phyloP scores from a whole-genome alignment of 1,139 yeast species.

The Pichia sp. region DNA sequence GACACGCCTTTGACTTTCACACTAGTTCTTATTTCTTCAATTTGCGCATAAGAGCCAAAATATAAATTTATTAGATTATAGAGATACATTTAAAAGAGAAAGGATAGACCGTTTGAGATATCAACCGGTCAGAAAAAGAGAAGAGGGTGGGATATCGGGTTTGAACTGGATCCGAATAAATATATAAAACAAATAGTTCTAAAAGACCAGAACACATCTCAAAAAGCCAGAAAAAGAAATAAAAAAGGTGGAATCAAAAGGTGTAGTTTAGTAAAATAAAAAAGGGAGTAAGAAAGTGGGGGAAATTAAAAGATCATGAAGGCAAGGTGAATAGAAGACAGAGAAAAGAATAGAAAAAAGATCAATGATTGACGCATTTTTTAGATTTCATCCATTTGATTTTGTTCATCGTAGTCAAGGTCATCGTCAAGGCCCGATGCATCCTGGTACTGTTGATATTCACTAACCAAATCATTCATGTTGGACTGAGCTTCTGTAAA shows the following conservation, averaged over 20 bases:
- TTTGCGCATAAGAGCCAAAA: not conserved
- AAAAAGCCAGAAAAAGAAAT: slow-evolving; percentile 8
- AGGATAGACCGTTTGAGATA: not conserved
- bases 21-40: not conserved
- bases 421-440: slow-evolving; percentile 72
- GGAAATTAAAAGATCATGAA: not conserved
- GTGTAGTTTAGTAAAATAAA: slow-evolving; percentile 1
- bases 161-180: slow-evolving; percentile 5
- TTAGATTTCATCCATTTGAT: slow-evolving; percentile 47
- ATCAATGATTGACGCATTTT: slow-evolving; percentile 15
- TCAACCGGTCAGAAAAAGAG: not conserved
- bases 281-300: slow-evolving; percentile 3
- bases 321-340: slow-evolving; percentile 5
- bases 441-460: slow-evolving; percentile 90
- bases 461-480: slow-evolving; percentile 82
- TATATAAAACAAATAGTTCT: slow-evolving; percentile 4
- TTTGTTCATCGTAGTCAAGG: slow-evolving; percentile 63
- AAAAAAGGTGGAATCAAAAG: slow-evolving; percentile 8
- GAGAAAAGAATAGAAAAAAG: slow-evolving; percentile 7
- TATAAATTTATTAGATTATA: slow-evolving; percentile 11
- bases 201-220: slow-evolving; percentile 10
- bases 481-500: slow-evolving; percentile 85
- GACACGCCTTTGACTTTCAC: not conserved
- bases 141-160: slow-evolving; percentile 3
- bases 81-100: slow-evolving; percentile 12